A percentile compares a stretch with the other conserved stretches of the same genome.
Conservation (phyloP, 371 early-diverging fungal genomes). For the Apophysomyces sp. region DNA sequence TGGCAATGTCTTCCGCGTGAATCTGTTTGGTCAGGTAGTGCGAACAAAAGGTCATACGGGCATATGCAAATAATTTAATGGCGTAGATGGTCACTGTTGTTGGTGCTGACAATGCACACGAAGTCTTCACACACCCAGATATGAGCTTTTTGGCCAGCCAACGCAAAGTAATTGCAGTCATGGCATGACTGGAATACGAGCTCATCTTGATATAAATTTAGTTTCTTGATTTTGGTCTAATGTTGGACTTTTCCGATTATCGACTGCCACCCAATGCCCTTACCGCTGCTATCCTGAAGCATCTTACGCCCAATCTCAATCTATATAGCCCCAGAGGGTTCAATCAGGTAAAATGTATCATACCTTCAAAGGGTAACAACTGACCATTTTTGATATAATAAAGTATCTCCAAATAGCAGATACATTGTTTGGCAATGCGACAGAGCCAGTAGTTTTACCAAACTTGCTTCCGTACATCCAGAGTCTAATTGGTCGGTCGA, state of each 20-base stretch:
- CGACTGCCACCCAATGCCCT: not conserved
- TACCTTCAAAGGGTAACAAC: not conserved
- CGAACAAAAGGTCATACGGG: no score
- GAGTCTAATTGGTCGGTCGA: conserved; percentile 7
- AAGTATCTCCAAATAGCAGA: not conserved
- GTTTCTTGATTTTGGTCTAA: not conserved
- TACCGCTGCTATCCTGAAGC: conserved; percentile 9
- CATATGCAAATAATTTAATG: no score
- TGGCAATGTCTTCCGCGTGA: conserved; percentile 10
- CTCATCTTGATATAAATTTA: no score
- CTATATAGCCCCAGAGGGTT: conserved; percentile 15
- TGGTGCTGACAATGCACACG: conserved; percentile 19
- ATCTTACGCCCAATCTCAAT: conserved; percentile 29
- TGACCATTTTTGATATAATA: not conserved
- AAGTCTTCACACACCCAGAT: conserved; percentile 22
- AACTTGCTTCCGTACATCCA: not conserved
- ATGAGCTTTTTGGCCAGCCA: conserved; percentile 21
- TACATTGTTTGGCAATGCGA: not conserved
- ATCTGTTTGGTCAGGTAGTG: conserved; percentile 15
- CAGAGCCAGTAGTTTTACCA: conserved; percentile 6
- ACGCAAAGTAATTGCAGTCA: conserved; percentile 21
- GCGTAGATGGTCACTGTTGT: conserved; percentile 16
- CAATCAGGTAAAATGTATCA: conserved; percentile 10
- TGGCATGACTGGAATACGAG: no score
- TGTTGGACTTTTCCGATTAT: not conserved